Percentiles rank a stretch among this genome's conserved stretches.
Evolutionary conservation across 495 filamentous ascomycete genomes (phyloP).

Genomic region (Hypoxylon rickii): DNA sequence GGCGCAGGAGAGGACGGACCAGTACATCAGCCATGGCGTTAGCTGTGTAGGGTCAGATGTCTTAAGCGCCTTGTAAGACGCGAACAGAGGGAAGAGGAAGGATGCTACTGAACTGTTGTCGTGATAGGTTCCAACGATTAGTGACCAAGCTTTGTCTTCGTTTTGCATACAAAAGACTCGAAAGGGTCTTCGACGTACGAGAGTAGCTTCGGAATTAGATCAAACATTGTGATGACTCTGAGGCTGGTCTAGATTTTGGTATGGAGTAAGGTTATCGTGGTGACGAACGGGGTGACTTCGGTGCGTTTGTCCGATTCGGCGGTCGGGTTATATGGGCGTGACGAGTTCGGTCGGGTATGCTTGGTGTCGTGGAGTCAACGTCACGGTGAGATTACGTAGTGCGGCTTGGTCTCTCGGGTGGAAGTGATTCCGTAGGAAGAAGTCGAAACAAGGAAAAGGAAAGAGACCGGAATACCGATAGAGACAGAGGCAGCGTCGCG

Average conservation of each 20-base stretch:
- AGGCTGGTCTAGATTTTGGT: conserved; percentile 1
- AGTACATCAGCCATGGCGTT: conserved; percentile 99
- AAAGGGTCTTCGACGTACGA: conserved; percentile 61
- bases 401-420: neutral
- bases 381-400: neutral
- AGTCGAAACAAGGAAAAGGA: neutral
- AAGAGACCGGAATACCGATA: conserved; percentile 17
- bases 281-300: too few relatives aligned
- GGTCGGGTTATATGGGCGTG: neutral
- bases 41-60: conserved; percentile 87
- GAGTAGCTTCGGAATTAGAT: conserved; percentile 76
- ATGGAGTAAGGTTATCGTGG: too few relatives aligned
- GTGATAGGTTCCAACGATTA: conserved; percentile 11
- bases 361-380: conserved; percentile 1
- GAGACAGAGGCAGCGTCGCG: conserved; percentile 7
- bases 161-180: conserved; percentile 5
- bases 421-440: neutral
- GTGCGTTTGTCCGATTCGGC: conserved; percentile 1
- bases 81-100: conserved; percentile 94
- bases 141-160: neutral
- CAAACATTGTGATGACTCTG: conserved; percentile 65
- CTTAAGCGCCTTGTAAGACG: conserved; percentile 97
- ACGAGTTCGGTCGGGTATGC: neutral
- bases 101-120: conserved; percentile 75
- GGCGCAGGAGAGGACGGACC: conserved; percentile 85